Percentiles rank a stretch among this genome's conserved stretches.
These are phyloP conservation scores for Botrytis aclada DNA, from an alignment of 2,329 filamentous ascomycete species.

Conservation along the genomic window DNA sequence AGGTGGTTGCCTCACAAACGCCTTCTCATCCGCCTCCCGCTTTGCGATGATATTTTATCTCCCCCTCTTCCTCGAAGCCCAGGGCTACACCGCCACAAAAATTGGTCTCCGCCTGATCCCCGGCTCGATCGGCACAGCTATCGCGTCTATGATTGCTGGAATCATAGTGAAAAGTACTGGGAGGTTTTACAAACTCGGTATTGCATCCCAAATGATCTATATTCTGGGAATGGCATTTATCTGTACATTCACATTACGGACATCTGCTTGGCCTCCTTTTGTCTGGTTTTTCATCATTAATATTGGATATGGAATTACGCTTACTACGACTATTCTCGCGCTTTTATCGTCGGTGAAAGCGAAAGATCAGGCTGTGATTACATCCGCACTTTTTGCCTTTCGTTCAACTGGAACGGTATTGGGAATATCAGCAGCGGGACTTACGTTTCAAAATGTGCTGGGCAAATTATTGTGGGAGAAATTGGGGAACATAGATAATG, in stretches of 20 bases:
- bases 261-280: constrained; percentile 50
- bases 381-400: constrained; percentile 76
- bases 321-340: constrained; percentile 67
- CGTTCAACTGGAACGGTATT: constrained; percentile 68
- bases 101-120: constrained; percentile 66
- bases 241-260: constrained; percentile 52
- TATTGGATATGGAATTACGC: constrained; percentile 57
- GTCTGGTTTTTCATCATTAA: constrained; percentile 50
- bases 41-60: constrained; percentile 64
- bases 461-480: constrained; percentile 19
- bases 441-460: constrained; percentile 23
- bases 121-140: constrained; percentile 57
- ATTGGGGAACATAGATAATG: constrained; percentile 16
- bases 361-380: constrained; percentile 68
- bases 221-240: constrained; percentile 51
- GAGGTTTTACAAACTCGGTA: constrained; percentile 65
- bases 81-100: constrained; percentile 57
- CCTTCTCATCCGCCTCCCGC: constrained; percentile 62
- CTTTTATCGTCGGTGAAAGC: constrained; percentile 64
- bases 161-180: constrained; percentile 66
- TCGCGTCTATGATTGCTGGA: constrained; percentile 58
- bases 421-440: constrained; percentile 47
- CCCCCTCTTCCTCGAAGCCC: constrained; percentile 71
- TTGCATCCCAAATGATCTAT: constrained; percentile 43
- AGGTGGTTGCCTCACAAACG: constrained; percentile 66